Evolutionary conservation across 129 eudicot species (phyloP).

Genomic region (Arctium lappa): DNA sequence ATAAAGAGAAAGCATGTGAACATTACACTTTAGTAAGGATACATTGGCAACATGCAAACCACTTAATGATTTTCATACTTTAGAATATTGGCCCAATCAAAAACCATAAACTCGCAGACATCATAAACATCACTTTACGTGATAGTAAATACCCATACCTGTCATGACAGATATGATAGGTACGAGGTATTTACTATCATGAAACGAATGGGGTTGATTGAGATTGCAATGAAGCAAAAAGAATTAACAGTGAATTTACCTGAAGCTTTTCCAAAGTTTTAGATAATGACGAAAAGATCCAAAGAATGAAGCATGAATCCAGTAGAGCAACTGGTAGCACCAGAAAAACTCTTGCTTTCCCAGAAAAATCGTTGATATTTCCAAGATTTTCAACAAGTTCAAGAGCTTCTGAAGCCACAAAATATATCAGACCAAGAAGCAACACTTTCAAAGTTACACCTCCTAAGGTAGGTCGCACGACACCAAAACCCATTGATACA

Average conservation of each 20-base stretch:
- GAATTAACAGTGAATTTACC: slow-evolving; percentile 43
- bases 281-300: slow-evolving; percentile 86
- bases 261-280: slow-evolving; percentile 92
- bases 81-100: not conserved
- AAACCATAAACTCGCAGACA: not conserved
- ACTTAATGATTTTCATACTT: slow-evolving; percentile 1
- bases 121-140: not conserved
- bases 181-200: not conserved
- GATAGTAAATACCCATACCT: too few species aligned
- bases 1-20: not conserved
- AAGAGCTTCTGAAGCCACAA: slow-evolving; percentile 82
- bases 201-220: not conserved
- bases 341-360: slow-evolving; percentile 69
- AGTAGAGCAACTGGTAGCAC: slow-evolving; percentile 77
- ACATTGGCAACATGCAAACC: slow-evolving; percentile 4
- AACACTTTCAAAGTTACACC: slow-evolving; percentile 65
- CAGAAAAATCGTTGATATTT: slow-evolving; percentile 78
- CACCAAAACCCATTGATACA: slow-evolving; percentile 92
- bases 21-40: not conserved
- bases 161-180: not conserved
- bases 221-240: not conserved
- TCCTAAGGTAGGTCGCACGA: slow-evolving; percentile 77
- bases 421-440: slow-evolving; percentile 66
- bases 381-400: slow-evolving; percentile 92
- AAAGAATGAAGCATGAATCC: slow-evolving; percentile 78